Conservation (phyloP, 192 early-diverging fungal species). For the Coemansia sp. region DNA sequence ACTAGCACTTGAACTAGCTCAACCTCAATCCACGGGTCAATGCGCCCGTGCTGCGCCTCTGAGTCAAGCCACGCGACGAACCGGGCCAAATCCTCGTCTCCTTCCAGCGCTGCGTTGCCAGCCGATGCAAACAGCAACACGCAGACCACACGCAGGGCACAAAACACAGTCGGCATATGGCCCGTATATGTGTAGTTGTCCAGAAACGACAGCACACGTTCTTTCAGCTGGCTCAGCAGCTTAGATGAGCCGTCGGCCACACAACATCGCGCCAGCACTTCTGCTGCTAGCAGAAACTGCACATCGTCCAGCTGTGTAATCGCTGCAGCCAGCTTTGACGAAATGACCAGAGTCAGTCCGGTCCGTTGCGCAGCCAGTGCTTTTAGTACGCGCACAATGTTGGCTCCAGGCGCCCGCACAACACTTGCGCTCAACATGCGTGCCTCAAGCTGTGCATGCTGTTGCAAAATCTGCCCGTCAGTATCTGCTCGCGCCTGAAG, state of each 20-base stretch:
- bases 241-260: not conserved
- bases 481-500: no score
- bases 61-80: conserved; percentile 44
- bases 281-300: conserved; percentile 24
- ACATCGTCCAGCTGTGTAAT: conserved; percentile 18
- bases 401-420: conserved; percentile 10
- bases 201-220: conserved; percentile 29
- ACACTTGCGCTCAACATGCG: conserved; percentile 19
- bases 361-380: conserved; percentile 4
- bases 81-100: conserved; percentile 38
- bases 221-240: conserved; percentile 15
- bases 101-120: not conserved
- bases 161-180: conserved; percentile 42
- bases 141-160: conserved; percentile 18
- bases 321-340: conserved; percentile 2
- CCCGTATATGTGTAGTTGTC: conserved; percentile 21
- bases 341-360: conserved; percentile 1
- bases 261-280: conserved; percentile 20
- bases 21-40: conserved; percentile 30
- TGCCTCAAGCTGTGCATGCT: conserved; percentile 14
- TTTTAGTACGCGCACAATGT: conserved; percentile 12
- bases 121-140: conserved; percentile 7
- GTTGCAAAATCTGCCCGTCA: not conserved
- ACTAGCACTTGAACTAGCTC: conserved; percentile 25
- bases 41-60: conserved; percentile 18